Conservation (phyloP, 2,329 filamentous ascomycete species). For the Aspergillus thermomutatus region DNA sequence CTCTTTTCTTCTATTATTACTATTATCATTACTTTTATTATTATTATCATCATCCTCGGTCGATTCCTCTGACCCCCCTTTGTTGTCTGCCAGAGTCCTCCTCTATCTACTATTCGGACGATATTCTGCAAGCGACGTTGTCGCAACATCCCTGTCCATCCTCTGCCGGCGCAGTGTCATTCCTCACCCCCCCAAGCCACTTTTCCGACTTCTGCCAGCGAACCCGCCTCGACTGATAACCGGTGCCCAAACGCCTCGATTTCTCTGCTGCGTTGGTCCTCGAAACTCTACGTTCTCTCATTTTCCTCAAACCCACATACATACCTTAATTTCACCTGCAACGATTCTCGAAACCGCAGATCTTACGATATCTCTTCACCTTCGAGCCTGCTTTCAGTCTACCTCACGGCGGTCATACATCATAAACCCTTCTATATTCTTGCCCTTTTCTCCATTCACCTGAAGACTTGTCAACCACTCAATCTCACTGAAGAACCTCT, state of each 20-base stretch:
- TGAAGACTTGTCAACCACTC: neutral
- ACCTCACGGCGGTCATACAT: neutral
- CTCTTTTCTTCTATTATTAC: neutral
- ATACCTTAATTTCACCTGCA: constrained; percentile 10
- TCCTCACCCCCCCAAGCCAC: constrained; percentile 25
- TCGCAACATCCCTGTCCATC: constrained; percentile 33
- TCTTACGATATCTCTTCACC: neutral
- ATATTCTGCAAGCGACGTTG: constrained; percentile 18
- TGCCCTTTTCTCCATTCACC: neutral
- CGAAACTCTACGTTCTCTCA: constrained; percentile 13
- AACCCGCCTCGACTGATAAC: constrained; percentile 27
- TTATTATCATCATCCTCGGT: neutral
- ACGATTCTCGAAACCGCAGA: constrained; percentile 11
- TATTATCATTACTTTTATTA: neutral
- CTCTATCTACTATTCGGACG: constrained; percentile 1
- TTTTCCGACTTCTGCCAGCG: constrained; percentile 25
- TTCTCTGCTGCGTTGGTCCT: constrained; percentile 25
- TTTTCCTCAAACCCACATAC: constrained; percentile 9
- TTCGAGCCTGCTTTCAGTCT: neutral
- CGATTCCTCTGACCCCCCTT: constrained; percentile 1
- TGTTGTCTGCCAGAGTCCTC: neutral
- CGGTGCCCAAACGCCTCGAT: constrained; percentile 37
- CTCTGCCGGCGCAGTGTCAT: constrained; percentile 19
- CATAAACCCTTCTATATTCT: neutral
- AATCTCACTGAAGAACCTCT: neutral